Evolutionary conservation across 371 early-diverging fungal genomes (phyloP), one percentile per base, ranked within the genome.

Genomic region (Mortierella sp.): DNA sequence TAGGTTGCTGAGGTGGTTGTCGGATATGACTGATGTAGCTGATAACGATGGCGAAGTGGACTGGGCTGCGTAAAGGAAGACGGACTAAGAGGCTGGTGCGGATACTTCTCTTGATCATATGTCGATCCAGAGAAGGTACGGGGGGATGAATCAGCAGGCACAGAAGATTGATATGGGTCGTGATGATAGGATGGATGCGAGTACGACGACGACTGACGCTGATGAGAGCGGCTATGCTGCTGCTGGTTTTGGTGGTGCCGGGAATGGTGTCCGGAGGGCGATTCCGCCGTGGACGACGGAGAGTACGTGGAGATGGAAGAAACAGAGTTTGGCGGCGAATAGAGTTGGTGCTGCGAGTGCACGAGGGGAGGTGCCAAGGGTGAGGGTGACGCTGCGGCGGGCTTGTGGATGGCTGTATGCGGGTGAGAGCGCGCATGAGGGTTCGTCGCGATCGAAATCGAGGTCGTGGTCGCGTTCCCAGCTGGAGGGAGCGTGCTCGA

Each of bases 81-180:
- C 11, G 62, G 43, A 23, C 19, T 62, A 3, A 56, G 53, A 24
- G 39, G 47, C 34, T 41, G 42, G 39, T 37, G 53, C 27, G 17
- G 42, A 23, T 8, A 32, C n/a, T 50, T 43, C 23, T 56, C 58
- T 32, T 57, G 43, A 27, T 32, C 70, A 56, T 28, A 48, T 24
- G 47, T 27, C 23, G 57, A 43, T 27, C 50, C 44, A 14, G 61
- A 43, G 49, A 66, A 30, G 50, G 62, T 52, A 30, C 66, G 67
- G 23, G 72, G 57, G 31, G 60, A 57, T 7, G 62, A 51, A 51
- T 61, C 62, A 7, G 63, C 43, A 24, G 62, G 70, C 11, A 57
- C 52, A 2, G 68, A 65, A 24, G 60, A 61, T 26, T 56, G 19
- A 39, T 54, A 61, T n/a, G 42, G 3, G 39, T 30, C 39, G 4